A percentile compares a stretch with the other conserved stretches of the same genome.
phyloP scores from a whole-genome alignment of 139 green algal genomes.

The Raphidocelis subcapitata region DNA sequence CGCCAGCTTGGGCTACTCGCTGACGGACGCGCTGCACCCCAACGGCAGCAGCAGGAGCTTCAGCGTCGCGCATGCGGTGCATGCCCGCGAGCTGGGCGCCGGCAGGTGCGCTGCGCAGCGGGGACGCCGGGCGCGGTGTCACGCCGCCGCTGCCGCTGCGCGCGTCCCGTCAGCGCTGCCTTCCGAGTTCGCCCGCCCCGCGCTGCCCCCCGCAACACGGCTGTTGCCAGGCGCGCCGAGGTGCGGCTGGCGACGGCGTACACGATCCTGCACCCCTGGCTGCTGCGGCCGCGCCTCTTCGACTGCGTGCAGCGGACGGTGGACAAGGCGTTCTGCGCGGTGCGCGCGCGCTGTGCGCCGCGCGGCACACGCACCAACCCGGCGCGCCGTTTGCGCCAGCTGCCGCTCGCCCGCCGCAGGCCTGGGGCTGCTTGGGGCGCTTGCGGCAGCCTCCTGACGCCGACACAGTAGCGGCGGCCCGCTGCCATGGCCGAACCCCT shows the following conservation, averaged over 20 bases:
- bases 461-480: not conserved
- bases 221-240: too few relatives aligned
- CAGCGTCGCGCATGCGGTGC: too few relatives aligned
- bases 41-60: too few relatives aligned
- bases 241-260: not conserved
- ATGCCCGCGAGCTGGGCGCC: too few relatives aligned
- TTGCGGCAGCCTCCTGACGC: not conserved
- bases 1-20: too few relatives aligned
- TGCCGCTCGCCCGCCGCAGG: not conserved
- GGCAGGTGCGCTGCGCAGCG: too few relatives aligned
- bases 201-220: too few relatives aligned
- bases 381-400: not conserved
- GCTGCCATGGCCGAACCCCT: too few relatives aligned
- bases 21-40: too few relatives aligned
- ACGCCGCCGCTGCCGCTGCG: too few relatives aligned
- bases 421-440: not conserved
- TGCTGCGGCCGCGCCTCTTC: not conserved
- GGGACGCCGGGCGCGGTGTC: too few relatives aligned
- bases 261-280: not conserved
- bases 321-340: constrained; percentile 24
- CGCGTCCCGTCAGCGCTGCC: not conserved
- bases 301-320: not conserved
- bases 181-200: too few relatives aligned
- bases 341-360: not conserved
- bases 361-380: not conserved